A percentile compares a stretch with the other conserved stretches of the same genome.
phyloP scores from a whole-genome alignment of 1,284 basidiomycete species.

The Pseudozyma hubeiensis region DNA sequence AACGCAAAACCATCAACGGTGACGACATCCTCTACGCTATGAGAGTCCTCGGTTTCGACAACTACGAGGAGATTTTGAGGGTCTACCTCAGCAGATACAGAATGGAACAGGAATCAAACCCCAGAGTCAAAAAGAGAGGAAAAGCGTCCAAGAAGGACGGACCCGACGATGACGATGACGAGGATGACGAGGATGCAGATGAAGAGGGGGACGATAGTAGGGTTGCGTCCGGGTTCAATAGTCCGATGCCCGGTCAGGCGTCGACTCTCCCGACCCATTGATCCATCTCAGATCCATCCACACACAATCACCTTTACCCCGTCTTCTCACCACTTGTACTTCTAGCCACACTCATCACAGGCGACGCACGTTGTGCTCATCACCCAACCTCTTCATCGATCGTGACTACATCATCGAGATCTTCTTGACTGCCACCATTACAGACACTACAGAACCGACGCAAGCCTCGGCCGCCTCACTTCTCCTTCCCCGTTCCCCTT shows the following conservation, averaged over 20 bases:
- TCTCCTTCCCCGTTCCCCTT: not conserved
- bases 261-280: constrained; percentile 7
- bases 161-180: not conserved
- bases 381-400: no score
- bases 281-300: not conserved
- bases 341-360: not conserved
- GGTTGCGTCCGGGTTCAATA: constrained; percentile 6
- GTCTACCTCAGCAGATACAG: constrained; percentile 82
- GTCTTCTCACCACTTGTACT: not conserved
- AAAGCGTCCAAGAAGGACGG: constrained; percentile 11
- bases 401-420: no score
- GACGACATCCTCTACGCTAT: constrained; percentile 87
- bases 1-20: constrained; percentile 87
- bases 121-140: constrained; percentile 2
- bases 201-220: constrained; percentile 5
- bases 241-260: not conserved
- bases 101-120: constrained; percentile 42
- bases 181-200: not conserved
- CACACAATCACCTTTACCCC: not conserved
- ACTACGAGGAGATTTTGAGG: constrained; percentile 89
- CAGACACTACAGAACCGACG: constrained; percentile 26
- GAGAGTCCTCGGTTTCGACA: constrained; percentile 89
- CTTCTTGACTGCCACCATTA: no score
- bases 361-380: no score
- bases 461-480: constrained; percentile 17